Conservation (phyloP, 345 rosid species). For the Eucalyptus shirleyi region DNA sequence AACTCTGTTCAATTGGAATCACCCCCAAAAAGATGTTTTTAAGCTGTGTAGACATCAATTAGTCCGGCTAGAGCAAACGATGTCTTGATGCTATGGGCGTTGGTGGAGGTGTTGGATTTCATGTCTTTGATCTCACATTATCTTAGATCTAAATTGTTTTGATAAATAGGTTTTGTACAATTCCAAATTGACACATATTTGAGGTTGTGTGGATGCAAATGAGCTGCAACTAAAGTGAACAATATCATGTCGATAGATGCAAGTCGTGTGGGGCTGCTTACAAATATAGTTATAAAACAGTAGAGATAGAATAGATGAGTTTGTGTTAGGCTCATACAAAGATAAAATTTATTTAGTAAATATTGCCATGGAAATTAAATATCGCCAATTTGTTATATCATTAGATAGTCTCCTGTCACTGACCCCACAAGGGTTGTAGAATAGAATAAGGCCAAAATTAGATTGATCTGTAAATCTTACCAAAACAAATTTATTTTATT, state of each 20-base stretch:
- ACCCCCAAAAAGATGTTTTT: neutral
- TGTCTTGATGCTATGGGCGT: rapidly evolving
- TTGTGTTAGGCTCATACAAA: neutral
- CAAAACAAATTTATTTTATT: neutral
- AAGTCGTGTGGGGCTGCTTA: neutral
- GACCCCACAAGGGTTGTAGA: neutral
- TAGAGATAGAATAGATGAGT: neutral
- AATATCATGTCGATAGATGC: neutral
- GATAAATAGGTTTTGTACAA: neutral
- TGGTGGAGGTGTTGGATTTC: neutral
- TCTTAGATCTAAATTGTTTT: no score
- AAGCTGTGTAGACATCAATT: rapidly evolving
- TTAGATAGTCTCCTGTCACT: neutral
- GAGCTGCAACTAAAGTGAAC: neutral
- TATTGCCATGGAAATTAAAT: neutral
- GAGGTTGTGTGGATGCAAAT: neutral
- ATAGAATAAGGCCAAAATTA: no score
- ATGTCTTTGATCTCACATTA: neutral
- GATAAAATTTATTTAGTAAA: neutral
- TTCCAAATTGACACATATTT: neutral
- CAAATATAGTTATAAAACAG: neutral
- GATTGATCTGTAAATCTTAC: neutral
- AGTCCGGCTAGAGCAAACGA: neutral
- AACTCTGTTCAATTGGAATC: neutral
- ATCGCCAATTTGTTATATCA: neutral